Percentiles rank a stretch among this genome's conserved stretches.
Conservation (phyloP, 768 basidiomycete species). For the Cubamyces sp. region DNA sequence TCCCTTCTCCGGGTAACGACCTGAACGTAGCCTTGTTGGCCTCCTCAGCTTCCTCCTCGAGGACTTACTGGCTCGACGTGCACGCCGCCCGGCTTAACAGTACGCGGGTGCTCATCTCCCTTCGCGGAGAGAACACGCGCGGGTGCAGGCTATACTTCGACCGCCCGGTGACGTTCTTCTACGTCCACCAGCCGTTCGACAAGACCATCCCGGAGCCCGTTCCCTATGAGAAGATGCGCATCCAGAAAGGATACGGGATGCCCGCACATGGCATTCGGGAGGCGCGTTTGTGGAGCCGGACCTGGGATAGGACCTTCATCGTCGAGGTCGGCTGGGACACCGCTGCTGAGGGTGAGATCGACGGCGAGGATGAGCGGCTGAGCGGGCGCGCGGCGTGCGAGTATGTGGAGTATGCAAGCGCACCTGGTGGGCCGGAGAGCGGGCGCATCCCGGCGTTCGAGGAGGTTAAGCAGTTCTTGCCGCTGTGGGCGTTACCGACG, state of each 20-base stretch:
- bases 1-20: conserved; percentile 44
- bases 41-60: background rate
- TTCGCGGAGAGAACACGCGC: conserved; percentile 65
- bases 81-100: conserved; percentile 45
- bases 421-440: conserved; percentile 23
- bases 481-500: conserved; percentile 67
- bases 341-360: conserved; percentile 27
- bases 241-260: conserved; percentile 49
- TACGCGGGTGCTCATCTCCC: conserved; percentile 49
- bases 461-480: conserved; percentile 65
- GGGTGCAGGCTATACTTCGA: conserved; percentile 66
- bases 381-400: conserved; percentile 59
- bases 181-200: conserved; percentile 44
- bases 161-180: conserved; percentile 47
- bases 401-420: conserved; percentile 72
- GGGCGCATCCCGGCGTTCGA: conserved; percentile 70
- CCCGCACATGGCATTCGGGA: conserved; percentile 41
- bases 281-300: conserved; percentile 62
- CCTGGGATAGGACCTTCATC: conserved; percentile 56
- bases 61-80: conserved; percentile 48
- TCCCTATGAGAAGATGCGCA: conserved; percentile 10
- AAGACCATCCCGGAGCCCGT: conserved; percentile 23
- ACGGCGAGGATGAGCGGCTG: conserved; percentile 10
- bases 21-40: background rate
- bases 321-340: conserved; percentile 56